Evolutionary conservation across 148 eudicot genomes (phyloP), one percentile per base, ranked within the genome.

Genomic region (Diospyros kaki): DNA sequence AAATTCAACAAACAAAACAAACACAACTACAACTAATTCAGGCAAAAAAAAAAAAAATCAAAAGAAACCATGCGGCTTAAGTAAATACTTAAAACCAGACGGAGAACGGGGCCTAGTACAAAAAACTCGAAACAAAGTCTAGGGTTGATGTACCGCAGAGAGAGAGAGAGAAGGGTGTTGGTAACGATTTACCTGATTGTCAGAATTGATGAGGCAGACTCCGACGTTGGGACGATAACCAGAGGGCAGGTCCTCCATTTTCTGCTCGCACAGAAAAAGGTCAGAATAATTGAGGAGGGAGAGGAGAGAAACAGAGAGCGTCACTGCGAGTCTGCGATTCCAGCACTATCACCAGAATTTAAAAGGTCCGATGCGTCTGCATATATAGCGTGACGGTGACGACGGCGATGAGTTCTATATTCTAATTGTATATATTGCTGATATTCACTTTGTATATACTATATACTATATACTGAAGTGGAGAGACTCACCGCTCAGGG

Each of bases 161-260:
- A 48, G 52, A 48, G 52, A 48, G 8, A 48, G 52, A 48, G 52
- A 48, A 48, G 52, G 8, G 52, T 48, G 4, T 48, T 14, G 14
- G 12, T 6, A 2, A 3, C 2, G 59, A 10, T 55, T 55, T 81
- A 94, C 98, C 97, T 84, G 89, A 83, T 87, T 70, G 76, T 89
- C 88, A 76, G 89, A 73, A 73, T 94, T 92, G 83, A 94, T 82
- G 64, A 94, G 92, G 77, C 98, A 94, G 43, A 94, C 91, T 73
- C 98, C 98, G 14, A 94, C 96, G 90, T 92, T 92, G 38, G 98
- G 97, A 48, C 98, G 98, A 71, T 94, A 94, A 45, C 98, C 98
- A 63, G 93, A 78, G 55, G 98, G 98, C 54, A 94, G 89, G 73
- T 78, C 87, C 76, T 92, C 98, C 97, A 94, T 92, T 67, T 17